These are phyloP conservation scores for Fomitopsis pulvina DNA, from an alignment of 768 basidiomycete species.

Conservation along the genomic window DNA sequence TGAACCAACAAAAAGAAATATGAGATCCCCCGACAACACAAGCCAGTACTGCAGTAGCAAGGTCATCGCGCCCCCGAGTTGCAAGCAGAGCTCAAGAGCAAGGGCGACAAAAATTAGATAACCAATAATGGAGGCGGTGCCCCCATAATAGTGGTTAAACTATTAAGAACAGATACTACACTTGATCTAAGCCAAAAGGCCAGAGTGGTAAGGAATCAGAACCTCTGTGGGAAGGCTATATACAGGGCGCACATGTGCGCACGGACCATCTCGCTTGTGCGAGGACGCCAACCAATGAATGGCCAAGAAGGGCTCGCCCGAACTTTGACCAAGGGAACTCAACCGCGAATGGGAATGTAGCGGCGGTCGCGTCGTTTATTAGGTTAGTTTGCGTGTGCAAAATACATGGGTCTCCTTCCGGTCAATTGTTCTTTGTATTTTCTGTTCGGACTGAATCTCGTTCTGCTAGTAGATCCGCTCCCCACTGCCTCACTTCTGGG, in stretches of 20 bases:
- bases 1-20: conserved; percentile 6
- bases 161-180: conserved; percentile 74
- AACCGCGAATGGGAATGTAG: too few species aligned
- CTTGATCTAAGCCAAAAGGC: conserved; percentile 74
- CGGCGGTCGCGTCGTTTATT: too few species aligned
- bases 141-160: conserved; percentile 35
- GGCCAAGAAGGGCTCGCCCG: too few species aligned
- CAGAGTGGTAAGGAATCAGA: conserved; percentile 36
- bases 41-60: conserved; percentile 26
- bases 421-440: too few species aligned
- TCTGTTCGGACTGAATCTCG: conserved; percentile 23
- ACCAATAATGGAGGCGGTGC: conserved; percentile 30
- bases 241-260: background rate
- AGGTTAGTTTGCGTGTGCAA: too few species aligned
- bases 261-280: conserved; percentile 2
- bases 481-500: conserved; percentile 71
- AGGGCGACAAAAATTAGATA: conserved; percentile 28
- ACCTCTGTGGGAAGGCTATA: background rate
- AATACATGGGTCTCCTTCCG: too few species aligned
- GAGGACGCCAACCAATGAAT: background rate
- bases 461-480: conserved; percentile 45
- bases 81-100: conserved; percentile 25
- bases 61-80: conserved; percentile 25
- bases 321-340: too few species aligned
- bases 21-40: conserved; percentile 26